Evolutionary conservation across 1,284 basidiomycete species (phyloP).

Genomic region (Ceratobasidium sp.): DNA sequence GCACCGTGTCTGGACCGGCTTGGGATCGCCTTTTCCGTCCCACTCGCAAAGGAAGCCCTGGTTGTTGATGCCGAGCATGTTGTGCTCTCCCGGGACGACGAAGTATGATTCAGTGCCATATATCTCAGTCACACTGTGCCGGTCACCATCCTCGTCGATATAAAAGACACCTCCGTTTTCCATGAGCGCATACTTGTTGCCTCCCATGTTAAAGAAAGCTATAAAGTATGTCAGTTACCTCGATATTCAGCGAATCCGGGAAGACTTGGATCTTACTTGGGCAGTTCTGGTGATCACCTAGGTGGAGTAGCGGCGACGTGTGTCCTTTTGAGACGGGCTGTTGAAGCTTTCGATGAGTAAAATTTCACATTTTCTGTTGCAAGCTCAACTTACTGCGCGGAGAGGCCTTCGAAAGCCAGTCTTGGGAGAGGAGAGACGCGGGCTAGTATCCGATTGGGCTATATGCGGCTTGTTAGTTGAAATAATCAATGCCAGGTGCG

Average conservation of each 20-base stretch:
- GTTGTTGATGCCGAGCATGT: neutral
- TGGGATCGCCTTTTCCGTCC: neutral
- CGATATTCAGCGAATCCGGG: neutral
- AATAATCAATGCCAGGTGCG: too few species aligned
- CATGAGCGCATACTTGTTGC: neutral
- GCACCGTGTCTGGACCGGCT: neutral
- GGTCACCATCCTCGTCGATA: neutral
- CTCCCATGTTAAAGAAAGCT: neutral
- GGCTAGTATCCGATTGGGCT: too few species aligned
- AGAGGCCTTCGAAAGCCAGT: neutral
- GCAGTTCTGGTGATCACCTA: neutral
- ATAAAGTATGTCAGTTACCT: neutral
- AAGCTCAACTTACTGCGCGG: neutral
- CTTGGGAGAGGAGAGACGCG: neutral
- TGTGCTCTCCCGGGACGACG: neutral
- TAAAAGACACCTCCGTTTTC: neutral
- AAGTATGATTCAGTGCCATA: neutral
- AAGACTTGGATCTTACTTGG: conserved; percentile 10
- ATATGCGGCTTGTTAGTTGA: too few species aligned
- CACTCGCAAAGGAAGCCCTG: neutral
- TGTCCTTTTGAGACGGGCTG: conserved; percentile 27
- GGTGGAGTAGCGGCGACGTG: neutral
- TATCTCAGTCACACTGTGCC: conserved; percentile 6
- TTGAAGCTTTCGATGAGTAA: neutral
- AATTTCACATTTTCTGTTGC: too few species aligned